phyloP scores from a whole-genome alignment of 129 eudicot species.

The Scalesia atractyloides region DNA sequence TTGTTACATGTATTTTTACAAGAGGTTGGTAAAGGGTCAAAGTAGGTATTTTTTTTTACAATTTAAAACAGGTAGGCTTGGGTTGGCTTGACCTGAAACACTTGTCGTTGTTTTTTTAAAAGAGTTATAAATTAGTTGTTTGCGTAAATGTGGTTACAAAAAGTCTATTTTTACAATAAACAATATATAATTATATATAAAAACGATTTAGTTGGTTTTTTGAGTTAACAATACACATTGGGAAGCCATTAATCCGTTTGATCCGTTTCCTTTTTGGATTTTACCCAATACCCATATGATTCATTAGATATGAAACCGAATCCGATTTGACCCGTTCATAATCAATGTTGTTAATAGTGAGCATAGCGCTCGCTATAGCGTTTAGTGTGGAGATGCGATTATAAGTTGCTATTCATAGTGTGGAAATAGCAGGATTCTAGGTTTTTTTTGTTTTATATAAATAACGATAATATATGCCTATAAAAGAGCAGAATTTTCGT shows the following conservation, averaged over 20 bases:
- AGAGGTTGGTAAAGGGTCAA: slow-evolving; percentile 14
- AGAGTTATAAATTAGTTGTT: neutral
- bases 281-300: neutral
- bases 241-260: neutral
- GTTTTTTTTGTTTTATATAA: too few relatives aligned
- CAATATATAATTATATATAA: neutral
- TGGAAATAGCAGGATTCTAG: too few relatives aligned
- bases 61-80: neutral
- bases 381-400: too few relatives aligned
- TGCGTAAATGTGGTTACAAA: neutral
- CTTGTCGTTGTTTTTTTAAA: neutral
- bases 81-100: slow-evolving; percentile 16
- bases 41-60: neutral
- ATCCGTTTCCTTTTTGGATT: neutral
- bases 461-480: too few relatives aligned
- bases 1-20: neutral
- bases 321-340: neutral
- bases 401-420: too few relatives aligned
- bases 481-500: too few relatives aligned
- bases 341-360: neutral
- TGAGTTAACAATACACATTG: neutral
- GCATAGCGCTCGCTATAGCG: too few relatives aligned
- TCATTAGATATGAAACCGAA: slow-evolving; percentile 1
- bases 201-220: neutral
- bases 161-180: neutral